Conservation (phyloP, 2,329 filamentous ascomycete species). For the Monosporascus ibericus region DNA sequence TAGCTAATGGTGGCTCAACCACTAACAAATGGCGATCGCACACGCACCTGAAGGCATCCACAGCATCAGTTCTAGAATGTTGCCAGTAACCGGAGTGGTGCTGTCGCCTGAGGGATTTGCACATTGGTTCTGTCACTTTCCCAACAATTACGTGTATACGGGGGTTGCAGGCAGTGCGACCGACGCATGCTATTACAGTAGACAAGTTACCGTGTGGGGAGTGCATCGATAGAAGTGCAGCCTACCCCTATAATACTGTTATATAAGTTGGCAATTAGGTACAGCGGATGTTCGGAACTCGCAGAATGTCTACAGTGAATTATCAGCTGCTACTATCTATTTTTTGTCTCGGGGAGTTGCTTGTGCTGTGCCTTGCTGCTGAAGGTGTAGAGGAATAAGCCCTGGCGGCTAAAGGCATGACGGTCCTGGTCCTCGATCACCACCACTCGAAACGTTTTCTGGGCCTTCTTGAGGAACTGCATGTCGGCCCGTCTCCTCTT, state of each 20-base stretch:
- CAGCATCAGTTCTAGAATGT: neutral
- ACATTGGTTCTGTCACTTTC: neutral
- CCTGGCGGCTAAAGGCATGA: slow-evolving; percentile 49
- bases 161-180: neutral
- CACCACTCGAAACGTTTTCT: slow-evolving; percentile 58
- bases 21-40: neutral
- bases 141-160: too few relatives aligned
- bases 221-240: too few relatives aligned
- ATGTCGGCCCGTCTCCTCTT: slow-evolving; percentile 76
- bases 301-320: neutral
- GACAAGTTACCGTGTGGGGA: too few relatives aligned
- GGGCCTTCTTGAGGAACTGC: slow-evolving; percentile 66
- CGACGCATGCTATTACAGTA: too few relatives aligned
- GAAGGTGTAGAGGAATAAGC: slow-evolving; percentile 56
- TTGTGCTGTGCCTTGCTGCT: neutral
- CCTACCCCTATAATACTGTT: too few relatives aligned
- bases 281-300: too few relatives aligned
- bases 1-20: neutral
- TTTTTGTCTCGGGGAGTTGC: neutral
- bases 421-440: slow-evolving; percentile 58
- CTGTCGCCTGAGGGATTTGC: neutral
- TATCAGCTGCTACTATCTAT: neutral
- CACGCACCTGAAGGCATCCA: neutral
- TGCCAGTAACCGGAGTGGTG: neutral
- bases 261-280: too few relatives aligned